Evolutionary conservation across 1,284 basidiomycete genomes (phyloP).

Genomic region (Lignosus rhinocerotis): DNA sequence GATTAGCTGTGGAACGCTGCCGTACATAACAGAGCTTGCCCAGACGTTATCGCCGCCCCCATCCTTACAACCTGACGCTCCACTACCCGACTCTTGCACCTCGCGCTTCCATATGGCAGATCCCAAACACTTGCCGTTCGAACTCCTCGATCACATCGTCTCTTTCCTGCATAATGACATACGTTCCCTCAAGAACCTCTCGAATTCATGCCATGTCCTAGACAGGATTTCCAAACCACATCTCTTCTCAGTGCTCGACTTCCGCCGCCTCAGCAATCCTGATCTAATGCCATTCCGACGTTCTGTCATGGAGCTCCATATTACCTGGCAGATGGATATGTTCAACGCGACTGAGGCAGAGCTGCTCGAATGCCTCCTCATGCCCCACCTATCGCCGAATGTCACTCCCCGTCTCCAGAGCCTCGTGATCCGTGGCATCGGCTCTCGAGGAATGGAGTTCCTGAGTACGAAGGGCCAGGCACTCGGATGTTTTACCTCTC

Average conservation of each 20-base stretch:
- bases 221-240: conserved; percentile 8
- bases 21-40: neutral
- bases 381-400: conserved; percentile 6
- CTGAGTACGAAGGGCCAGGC: neutral
- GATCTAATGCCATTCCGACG: conserved; percentile 5
- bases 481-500: neutral
- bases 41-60: neutral
- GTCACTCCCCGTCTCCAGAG: conserved; percentile 4
- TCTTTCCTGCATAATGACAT: conserved; percentile 5
- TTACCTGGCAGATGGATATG: conserved; percentile 17
- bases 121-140: conserved; percentile 4
- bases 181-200: conserved; percentile 5
- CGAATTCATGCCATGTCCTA: conserved; percentile 2
- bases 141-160: conserved; percentile 14
- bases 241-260: conserved; percentile 12
- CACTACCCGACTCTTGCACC: neutral
- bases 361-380: conserved; percentile 3
- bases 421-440: conserved; percentile 10
- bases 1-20: neutral
- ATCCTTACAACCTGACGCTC: neutral
- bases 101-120: neutral
- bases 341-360: conserved; percentile 2
- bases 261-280: conserved; percentile 1
- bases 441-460: conserved; percentile 5
- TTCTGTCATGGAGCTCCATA: conserved; percentile 2